Evolutionary conservation across 768 basidiomycete species (phyloP), one percentile per base, ranked within the genome.

Genomic region (Lactarius evosmus): DNA sequence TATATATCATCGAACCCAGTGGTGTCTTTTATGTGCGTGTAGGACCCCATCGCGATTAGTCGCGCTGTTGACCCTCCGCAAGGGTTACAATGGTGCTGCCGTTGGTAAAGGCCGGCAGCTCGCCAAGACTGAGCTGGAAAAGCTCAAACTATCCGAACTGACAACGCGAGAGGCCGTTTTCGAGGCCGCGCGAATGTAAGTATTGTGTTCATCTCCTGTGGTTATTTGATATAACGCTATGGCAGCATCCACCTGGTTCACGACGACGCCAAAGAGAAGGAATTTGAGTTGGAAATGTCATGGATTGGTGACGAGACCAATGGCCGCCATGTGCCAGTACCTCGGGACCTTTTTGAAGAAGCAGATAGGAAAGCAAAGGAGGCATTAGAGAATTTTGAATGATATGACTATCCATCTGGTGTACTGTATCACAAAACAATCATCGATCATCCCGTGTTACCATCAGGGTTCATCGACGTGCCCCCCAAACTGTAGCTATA

Each of bases 71-170:
- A 33, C 33, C 7, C 32, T 32, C 33, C 17, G 56, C 19, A 69
- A 95, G 93, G 97, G 97, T 33, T 98, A 98, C 76, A 83, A 95
- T 62, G 96, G 95, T 30, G 91, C 91, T 16, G 97, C 97, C n/a
- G 88, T 95, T 32, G 97, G 97, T 59, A 99, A 98, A 75, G 97
- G 97, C n/a, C 87, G 91, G 61, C 94, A 97, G 72, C 80, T 98
- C 66, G 97, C 97, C 22, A 98, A 98, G 82, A 98, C 96, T 8
- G 97, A 98, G 75, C 77, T 99, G 55, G 97, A 99, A 78, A 99
- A 99, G 76, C 86, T 98, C 66, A 89, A 95, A 67, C 79, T 96
- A 38, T 77, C 87, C 7, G 90, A 91, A 67, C 75, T 98, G 57
- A 84, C 91, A 2, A 83, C 83, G 60, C 82, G 87, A 65, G 87